phyloP scores from a whole-genome alignment of 352 stramenopile species.

The Pythium phragmitis region DNA sequence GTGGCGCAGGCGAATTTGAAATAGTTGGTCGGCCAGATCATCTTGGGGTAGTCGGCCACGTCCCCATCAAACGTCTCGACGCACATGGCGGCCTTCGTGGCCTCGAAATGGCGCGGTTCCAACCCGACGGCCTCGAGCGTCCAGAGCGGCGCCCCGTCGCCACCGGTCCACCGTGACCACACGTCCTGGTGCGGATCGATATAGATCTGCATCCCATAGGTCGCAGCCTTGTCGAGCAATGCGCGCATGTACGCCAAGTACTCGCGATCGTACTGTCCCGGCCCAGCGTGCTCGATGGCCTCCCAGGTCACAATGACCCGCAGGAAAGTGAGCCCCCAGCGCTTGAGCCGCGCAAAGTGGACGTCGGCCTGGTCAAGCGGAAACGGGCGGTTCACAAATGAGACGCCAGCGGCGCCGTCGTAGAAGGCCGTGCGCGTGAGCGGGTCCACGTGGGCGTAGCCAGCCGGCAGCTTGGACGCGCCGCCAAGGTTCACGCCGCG shows the following conservation, averaged over 20 bases:
- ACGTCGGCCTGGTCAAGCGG: conserved; percentile 71
- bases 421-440: conserved; percentile 43
- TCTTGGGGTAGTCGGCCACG: conserved; percentile 71
- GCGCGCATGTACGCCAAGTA: conserved; percentile 80
- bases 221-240: conserved; percentile 53
- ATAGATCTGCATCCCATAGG: conserved; percentile 80
- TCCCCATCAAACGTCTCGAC: conserved; percentile 44
- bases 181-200: conserved; percentile 93
- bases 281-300: conserved; percentile 85
- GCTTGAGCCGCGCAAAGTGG: conserved; percentile 76
- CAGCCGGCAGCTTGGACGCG: conserved; percentile 81
- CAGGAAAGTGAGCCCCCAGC: conserved; percentile 85
- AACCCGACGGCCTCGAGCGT: conserved; percentile 83
- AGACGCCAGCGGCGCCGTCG: conserved; percentile 47
- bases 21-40: conserved; percentile 93
- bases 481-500: conserved; percentile 89
- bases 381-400: conserved; percentile 84
- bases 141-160: conserved; percentile 89
- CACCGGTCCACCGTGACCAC: conserved; percentile 89
- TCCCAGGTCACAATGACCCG: conserved; percentile 90
- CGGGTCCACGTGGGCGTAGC: conserved; percentile 52
- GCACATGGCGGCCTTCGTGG: conserved; percentile 73
- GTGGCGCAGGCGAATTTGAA: conserved; percentile 88
- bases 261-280: conserved; percentile 78
- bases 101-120: conserved; percentile 68